Base-by-base conservation (phyloP, 106 monocot species). In the Allium cepa region DNA sequence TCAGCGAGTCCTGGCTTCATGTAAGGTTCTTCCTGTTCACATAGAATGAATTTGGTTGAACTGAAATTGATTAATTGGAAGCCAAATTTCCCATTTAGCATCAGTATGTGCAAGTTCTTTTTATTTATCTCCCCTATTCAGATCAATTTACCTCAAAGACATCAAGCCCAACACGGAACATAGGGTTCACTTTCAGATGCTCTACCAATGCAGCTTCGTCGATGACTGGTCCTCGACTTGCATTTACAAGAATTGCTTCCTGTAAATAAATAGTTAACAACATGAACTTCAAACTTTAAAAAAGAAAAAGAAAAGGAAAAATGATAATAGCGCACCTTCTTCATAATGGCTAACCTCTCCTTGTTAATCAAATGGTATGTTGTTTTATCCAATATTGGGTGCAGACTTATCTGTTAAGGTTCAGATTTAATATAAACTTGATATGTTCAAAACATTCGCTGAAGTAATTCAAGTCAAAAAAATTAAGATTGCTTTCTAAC, bases 1-100 rank as follows among this genome's bases (percentile, higher is more conserved):
- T 93, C 90, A 69, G 97, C 93, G 48, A 99, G 93, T 64, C 97
- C 97, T 47, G 92, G 97, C 64, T 99, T 99, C 97, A 99, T 99
- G 77, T 79, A 85, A 62, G 97, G 97, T 72, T 99, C 97, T 26
- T 93, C 97, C 97, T 97, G 77, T 75, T 70, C 64, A 63, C 67
- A 55, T 36, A 36, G 36, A 36, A 4, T 3, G 36, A 36, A 36
- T 36, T 36, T 36, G 36, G 5, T 36, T 36, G 36, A 5, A 36
- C 5, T 36, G 4, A 36, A 22, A 36, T 36, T 5, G 5, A 36
- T 36, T 2, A 4, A 36, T 36, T 36, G 36, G 36, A 5, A 36
- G 36, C 36, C 5, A 36, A 36, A 36, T 36, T 36, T 36, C 3
- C 36, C 36, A 36, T 36, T 36, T 36, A 36, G 4, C 36, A 36